phyloP scores from a whole-genome alignment of 1,139 yeast genomes.

The Hemisphaericaspora xylofermentans region DNA sequence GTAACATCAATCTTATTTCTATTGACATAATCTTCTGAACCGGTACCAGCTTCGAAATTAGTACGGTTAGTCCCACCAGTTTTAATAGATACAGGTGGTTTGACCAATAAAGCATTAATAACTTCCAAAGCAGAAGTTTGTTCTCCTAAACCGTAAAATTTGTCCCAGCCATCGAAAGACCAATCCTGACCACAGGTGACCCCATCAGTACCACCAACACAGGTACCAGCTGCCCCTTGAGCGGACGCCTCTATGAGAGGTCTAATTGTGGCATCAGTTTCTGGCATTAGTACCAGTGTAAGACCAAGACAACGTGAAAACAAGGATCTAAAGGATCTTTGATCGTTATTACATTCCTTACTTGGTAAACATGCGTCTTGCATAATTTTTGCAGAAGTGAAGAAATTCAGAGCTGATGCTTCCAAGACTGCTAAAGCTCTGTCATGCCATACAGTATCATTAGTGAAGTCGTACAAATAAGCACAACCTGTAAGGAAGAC shows the following conservation, averaged over 20 bases:
- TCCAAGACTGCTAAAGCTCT: slow-evolving; percentile 51
- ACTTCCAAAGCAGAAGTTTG: slow-evolving; percentile 75
- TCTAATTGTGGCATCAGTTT: slow-evolving; percentile 40
- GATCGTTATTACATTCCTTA: slow-evolving; percentile 66
- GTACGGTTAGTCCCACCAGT: slow-evolving; percentile 50
- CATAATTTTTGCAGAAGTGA: slow-evolving; percentile 51
- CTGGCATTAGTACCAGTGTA: slow-evolving; percentile 58
- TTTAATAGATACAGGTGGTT: slow-evolving; percentile 35
- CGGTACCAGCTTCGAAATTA: slow-evolving; percentile 48
- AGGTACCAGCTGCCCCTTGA: slow-evolving; percentile 65
- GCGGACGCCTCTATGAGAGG: slow-evolving; percentile 53
- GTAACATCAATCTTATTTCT: slow-evolving; percentile 30
- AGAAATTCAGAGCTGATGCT: slow-evolving; percentile 49
- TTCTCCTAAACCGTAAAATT: slow-evolving; percentile 71
- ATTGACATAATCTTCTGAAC: slow-evolving; percentile 26
- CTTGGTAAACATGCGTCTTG: slow-evolving; percentile 62
- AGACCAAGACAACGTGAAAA: slow-evolving; percentile 65
- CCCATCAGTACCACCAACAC: slow-evolving; percentile 74
- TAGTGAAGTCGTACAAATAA: slow-evolving; percentile 65
- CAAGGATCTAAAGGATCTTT: slow-evolving; percentile 73
- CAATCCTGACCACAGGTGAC: slow-evolving; percentile 75
- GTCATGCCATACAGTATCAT: slow-evolving; percentile 53
- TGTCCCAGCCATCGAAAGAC: slow-evolving; percentile 60
- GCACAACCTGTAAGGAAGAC: slow-evolving; percentile 71
- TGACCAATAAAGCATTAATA: slow-evolving; percentile 38